Base-by-base conservation (phyloP, 163 green algal genomes). In the Scenedesmus sp. region DNA sequence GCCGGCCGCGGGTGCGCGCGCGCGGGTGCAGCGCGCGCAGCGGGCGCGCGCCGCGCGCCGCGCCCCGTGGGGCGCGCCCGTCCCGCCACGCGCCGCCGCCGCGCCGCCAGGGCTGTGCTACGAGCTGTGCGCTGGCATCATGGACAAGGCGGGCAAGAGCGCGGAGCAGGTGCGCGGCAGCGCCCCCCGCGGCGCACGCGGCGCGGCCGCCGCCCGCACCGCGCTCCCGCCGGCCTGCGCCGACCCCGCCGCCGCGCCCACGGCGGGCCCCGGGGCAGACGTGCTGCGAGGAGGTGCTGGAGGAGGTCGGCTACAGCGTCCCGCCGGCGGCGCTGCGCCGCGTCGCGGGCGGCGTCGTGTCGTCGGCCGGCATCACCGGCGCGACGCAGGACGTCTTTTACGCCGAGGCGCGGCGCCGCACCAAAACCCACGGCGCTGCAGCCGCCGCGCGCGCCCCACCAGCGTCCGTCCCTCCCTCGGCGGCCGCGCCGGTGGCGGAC, bases 81-180 rank as follows among this genome's bases (percentile, higher is more conserved):
- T n/a, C n/a, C n/a, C n/a, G n/a, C n/a, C n/a, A n/a, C n/a, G n/a
- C n/a, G n/a, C n/a, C n/a, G n/a, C n/a, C 17, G 13, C 14, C 17
- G 13, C 17, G 17, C 34, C n/a, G 34, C 67, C 69, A 83, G 93
- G 91, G 3, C 95, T 98, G 77, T 96, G 91, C 0, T 96, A 92
- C 57, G 94, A 98, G 88, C 82, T 98, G 60, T 97, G 92, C 70
- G 93, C 93, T 1, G 94, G 94, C 51, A 89, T 98, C 3, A 82
- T 97, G 0, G 94, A 98, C 85, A 97, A 97, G 71, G 78, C 78
- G 24, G 81, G 80, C 9, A 91, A 93, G 51, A 84, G 79, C 39
- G 54, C 90, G 28, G 57, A 89, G 60, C 82, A 94, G 57, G 90
- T 92, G 36, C 75, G 4, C 15, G 20, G 9, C 87, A 92, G 34